Conservation (phyloP, 2,329 filamentous ascomycete genomes). For the Paecilomyces sp. region DNA sequence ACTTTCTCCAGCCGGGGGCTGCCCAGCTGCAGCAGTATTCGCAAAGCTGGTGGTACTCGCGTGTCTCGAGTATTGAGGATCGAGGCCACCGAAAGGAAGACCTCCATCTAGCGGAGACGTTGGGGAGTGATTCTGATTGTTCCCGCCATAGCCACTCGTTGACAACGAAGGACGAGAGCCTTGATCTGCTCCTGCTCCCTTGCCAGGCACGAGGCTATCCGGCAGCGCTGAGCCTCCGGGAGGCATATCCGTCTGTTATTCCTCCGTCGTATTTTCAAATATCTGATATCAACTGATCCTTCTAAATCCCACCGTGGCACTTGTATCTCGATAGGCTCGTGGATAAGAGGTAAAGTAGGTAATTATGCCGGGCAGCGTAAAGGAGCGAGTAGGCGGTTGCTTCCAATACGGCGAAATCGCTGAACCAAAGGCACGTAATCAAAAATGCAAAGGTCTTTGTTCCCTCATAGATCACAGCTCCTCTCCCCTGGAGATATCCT, state of each 20-base stretch:
- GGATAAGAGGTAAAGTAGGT: background rate
- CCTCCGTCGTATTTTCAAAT: background rate
- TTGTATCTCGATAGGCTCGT: background rate
- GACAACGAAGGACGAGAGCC: conserved; percentile 26
- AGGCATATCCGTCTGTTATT: conserved; percentile 27
- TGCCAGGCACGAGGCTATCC: conserved; percentile 36
- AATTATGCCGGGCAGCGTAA: background rate
- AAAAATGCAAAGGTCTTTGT: background rate
- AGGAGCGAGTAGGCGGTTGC: background rate
- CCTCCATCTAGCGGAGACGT: conserved; percentile 32
- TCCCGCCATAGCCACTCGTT: conserved; percentile 26
- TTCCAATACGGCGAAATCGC: background rate
- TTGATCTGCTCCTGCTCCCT: conserved; percentile 27
- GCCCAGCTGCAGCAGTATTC: conserved; percentile 6
- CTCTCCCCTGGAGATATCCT: background rate
- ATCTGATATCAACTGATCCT: background rate
- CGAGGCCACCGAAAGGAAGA: conserved; percentile 17
- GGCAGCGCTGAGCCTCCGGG: conserved; percentile 33
- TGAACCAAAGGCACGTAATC: background rate
- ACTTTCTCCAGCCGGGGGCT: conserved; percentile 13
- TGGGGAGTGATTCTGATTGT: conserved; percentile 30
- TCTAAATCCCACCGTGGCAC: background rate
- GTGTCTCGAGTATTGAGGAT: conserved; percentile 26
- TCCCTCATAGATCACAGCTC: background rate
- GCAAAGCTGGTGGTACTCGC: conserved; percentile 15